These are phyloP conservation scores for Metarhizium brunneum DNA, from an alignment of 2,329 filamentous ascomycete genomes.

Conservation along the genomic window DNA sequence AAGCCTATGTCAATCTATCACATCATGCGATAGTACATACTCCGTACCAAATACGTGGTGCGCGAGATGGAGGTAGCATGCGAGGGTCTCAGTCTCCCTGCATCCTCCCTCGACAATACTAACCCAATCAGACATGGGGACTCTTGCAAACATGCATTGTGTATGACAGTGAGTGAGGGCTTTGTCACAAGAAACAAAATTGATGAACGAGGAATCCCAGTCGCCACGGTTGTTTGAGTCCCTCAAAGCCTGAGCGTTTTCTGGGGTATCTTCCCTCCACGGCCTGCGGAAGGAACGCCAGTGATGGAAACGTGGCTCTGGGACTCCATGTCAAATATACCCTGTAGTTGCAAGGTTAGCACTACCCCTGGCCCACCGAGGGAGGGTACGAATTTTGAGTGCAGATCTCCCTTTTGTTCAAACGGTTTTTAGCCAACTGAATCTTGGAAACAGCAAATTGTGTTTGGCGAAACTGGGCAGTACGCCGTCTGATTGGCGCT, in stretches of 20 bases:
- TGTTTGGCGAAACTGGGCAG: background rate
- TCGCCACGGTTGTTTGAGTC: background rate
- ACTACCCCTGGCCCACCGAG: background rate
- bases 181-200: background rate
- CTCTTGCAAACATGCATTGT: too few species aligned
- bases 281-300: background rate
- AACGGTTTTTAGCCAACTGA: background rate
- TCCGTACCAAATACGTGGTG: too few species aligned
- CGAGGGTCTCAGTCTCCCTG: too few species aligned
- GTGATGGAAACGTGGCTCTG: background rate
- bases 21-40: too few species aligned
- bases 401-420: background rate
- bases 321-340: background rate
- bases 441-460: background rate
- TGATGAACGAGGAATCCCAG: background rate
- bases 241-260: background rate
- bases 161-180: too few species aligned
- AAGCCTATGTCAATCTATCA: too few species aligned
- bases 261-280: background rate
- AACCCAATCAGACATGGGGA: too few species aligned
- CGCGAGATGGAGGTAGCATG: too few species aligned
- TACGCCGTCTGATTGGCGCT: too few species aligned
- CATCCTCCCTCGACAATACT: background rate
- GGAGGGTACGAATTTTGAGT: background rate
- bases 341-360: background rate